These are phyloP conservation scores for Alternaria gaisen DNA, from an alignment of 2,329 filamentous ascomycete species.

Conservation along the genomic window DNA sequence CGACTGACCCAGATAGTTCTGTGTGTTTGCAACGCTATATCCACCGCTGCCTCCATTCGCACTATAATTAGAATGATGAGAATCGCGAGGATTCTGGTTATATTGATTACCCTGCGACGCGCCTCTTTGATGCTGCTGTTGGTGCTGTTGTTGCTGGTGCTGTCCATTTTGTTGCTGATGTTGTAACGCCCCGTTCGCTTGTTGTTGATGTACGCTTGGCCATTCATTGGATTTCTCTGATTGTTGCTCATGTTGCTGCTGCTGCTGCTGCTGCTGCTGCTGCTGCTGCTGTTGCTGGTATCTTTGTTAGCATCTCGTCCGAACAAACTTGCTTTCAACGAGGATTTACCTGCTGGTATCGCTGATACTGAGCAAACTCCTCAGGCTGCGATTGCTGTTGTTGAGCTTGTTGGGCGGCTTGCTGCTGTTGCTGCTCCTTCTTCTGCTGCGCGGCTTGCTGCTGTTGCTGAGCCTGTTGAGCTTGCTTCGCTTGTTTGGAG, in stretches of 20 bases:
- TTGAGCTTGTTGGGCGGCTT: conserved; percentile 41
- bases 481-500: conserved; percentile 75
- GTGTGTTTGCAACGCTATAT: conserved; percentile 50
- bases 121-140: conserved; percentile 9
- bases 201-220: conserved; percentile 30
- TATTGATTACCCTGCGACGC: conserved; percentile 13
- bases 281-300: conserved; percentile 30
- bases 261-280: conserved; percentile 25
- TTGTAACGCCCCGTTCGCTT: conserved; percentile 18
- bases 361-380: conserved; percentile 52
- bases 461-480: conserved; percentile 63
- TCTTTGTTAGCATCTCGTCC: background rate
- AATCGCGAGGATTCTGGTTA: conserved; percentile 40
- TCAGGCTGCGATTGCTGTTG: conserved; percentile 50
- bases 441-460: conserved; percentile 52
- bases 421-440: conserved; percentile 57
- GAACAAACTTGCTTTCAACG: fast-evolving
- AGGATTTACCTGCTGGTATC: conserved; percentile 47
- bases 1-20: conserved; percentile 47
- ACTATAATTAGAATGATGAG: conserved; percentile 45
- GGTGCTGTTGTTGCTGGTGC: background rate
- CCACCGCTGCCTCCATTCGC: conserved; percentile 29
- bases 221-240: conserved; percentile 33
- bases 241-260: conserved; percentile 26
- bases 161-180: conserved; percentile 25